Percentiles rank a stretch among this genome's conserved stretches.
phyloP scores from a whole-genome alignment of 2,329 filamentous ascomycete species.

The Botrytis hyacinthi region DNA sequence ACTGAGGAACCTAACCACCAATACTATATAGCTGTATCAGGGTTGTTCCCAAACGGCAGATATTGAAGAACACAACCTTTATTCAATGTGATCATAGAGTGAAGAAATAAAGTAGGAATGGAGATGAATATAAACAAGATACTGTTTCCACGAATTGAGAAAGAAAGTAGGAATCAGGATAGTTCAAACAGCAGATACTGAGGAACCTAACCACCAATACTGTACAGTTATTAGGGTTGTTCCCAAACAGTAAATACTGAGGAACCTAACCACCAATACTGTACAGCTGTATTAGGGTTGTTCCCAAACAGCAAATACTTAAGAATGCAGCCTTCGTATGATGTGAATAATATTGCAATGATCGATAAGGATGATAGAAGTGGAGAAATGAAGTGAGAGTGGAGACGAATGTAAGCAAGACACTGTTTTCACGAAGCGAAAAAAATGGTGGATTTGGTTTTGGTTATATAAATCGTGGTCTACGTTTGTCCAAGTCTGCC shows the following conservation, averaged over 20 bases:
- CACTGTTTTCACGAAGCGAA: neutral
- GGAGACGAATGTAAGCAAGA: neutral
- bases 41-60: neutral
- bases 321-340: neutral
- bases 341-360: neutral
- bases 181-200: neutral
- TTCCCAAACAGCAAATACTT: neutral
- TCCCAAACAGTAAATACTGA: neutral
- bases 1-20: neutral
- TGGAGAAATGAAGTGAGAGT: neutral
- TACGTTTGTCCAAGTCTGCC: fast-evolving
- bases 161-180: neutral
- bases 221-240: neutral
- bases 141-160: neutral
- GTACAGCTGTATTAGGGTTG: neutral
- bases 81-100: neutral
- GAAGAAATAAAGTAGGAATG: neutral
- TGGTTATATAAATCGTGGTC: neutral
- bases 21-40: neutral
- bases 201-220: neutral
- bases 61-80: neutral
- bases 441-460: neutral
- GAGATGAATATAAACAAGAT: neutral
- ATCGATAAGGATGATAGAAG: neutral
- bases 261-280: neutral